Base-by-base conservation (phyloP, 1,139 yeast species). In the Lodderomyces pseudojiufengensis region DNA sequence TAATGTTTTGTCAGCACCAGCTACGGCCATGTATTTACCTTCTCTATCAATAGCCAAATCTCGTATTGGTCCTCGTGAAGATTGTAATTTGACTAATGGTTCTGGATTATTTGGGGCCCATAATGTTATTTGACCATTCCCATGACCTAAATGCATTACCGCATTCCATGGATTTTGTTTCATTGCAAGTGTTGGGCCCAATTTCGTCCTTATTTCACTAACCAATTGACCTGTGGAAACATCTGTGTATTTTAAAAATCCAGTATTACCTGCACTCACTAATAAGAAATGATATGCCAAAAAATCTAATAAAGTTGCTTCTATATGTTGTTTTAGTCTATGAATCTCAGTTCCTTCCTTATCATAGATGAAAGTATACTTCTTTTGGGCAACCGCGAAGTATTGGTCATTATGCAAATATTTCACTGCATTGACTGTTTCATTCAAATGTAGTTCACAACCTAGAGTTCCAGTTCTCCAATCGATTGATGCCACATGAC, bases 381-480 rank as follows among this genome's bases (percentile, higher is more conserved):
- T 90, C 62, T 88, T 90, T 62, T 94, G 99, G 1, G 99, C 98
- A 11, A 82, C 96, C 0, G 98, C 99, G 63, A 86, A 90, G 59
- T 73, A 88, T 60, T 90, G 96, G 53, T 88, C 95, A 54, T 84
- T 87, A 52, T 92, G 97, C 45, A 94, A 68, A 63, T 83, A 88
- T 51, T 88, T 84, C 27, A 90, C 96, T 1, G 90, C 95, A 52
- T 86, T 76, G 8, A 88, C 86, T 0, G 97, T 87, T 60, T 94
- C 98, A 49, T 84, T 82, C 20, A 94, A 67, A 53, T 86, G 79
- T 37, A 94, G 60, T 57, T 94, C 99, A 36, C 95, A 80, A 40
- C 78, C 82, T 31, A 92, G 63, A 31, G 66, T 69, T 9, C 98
- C 97, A 31, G 80, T 78, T 55, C 95, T 78, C 97, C 98, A 94